Evolutionary conservation across 225 moss, liverwort and hornwort species (phyloP).

Genomic region (Pseudisothecium myosuroides): DNA sequence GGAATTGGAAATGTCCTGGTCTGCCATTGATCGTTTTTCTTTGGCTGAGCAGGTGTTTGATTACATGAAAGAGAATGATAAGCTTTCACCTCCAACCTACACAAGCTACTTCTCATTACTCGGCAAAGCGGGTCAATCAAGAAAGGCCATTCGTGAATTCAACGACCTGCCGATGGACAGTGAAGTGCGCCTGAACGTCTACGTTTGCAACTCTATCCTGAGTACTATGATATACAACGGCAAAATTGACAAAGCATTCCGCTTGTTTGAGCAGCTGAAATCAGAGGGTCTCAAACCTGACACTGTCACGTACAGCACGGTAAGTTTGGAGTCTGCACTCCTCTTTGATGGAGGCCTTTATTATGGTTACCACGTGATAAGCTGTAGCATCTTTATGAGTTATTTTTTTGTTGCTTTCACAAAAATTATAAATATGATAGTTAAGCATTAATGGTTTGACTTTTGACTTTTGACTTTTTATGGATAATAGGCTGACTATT

Average conservation of each 20-base stretch:
- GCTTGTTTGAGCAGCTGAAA: slow-evolving; percentile 56
- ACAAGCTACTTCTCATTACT: slow-evolving; percentile 68
- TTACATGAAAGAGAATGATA: slow-evolving; percentile 64
- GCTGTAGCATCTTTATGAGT: neutral
- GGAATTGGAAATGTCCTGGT: neutral
- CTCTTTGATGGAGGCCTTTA: neutral
- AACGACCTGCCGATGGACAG: slow-evolving; percentile 35
- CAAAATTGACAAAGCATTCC: slow-evolving; percentile 68
- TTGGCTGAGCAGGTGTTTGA: slow-evolving; percentile 44
- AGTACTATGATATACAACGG: slow-evolving; percentile 57
- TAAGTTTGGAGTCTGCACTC: slow-evolving; percentile 5
- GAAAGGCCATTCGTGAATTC: slow-evolving; percentile 41
- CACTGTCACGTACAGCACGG: slow-evolving; percentile 66
- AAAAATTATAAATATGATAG: neutral
- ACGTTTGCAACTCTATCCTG: slow-evolving; percentile 64
- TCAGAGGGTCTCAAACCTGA: slow-evolving; percentile 58
- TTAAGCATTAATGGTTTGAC: neutral
- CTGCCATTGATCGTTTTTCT: neutral
- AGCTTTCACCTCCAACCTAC: slow-evolving; percentile 70
- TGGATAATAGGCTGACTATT: neutral
- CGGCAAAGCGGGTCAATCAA: slow-evolving; percentile 56
- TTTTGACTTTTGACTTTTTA: neutral
- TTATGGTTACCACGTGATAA: neutral
- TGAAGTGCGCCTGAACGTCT: slow-evolving; percentile 50
- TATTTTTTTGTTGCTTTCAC: neutral